Conservation (phyloP, 202 grass and related monocot genomes). For the Carex arenaria region DNA sequence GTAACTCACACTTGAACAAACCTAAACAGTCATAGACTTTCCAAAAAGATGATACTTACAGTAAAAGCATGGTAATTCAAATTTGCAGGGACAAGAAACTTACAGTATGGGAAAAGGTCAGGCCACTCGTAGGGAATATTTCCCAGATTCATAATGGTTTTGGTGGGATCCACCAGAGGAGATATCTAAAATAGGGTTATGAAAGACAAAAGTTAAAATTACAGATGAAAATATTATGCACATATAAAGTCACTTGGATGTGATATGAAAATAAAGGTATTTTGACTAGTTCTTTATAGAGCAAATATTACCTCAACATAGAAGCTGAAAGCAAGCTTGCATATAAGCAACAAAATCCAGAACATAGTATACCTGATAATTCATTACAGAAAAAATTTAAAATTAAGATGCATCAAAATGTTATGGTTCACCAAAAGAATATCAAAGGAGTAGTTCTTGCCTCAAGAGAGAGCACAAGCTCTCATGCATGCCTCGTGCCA, state of each 20-base stretch:
- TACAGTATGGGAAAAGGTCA: constrained; percentile 94
- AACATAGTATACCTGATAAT: constrained; percentile 73
- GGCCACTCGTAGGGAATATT: constrained; percentile 64
- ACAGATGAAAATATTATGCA: not conserved
- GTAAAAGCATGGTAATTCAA: not conserved
- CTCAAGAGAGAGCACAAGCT: constrained; percentile 78
- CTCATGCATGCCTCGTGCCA: constrained; percentile 90
- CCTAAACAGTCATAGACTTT: not conserved
- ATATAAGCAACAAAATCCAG: constrained; percentile 96
- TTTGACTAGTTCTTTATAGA: not conserved
- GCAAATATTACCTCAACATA: constrained; percentile 85
- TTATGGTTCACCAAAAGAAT: not conserved
- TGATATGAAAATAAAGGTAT: not conserved
- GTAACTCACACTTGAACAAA: not conserved
- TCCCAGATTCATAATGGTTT: constrained; percentile 68
- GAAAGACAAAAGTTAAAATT: not conserved
- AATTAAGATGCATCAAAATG: not conserved
- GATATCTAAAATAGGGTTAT: constrained; percentile 53
- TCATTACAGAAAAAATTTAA: not conserved
- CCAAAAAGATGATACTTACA: not conserved
- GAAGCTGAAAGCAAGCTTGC: constrained; percentile 87
- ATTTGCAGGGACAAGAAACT: constrained; percentile 24
- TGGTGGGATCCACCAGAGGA: constrained; percentile 83
- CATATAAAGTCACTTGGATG: not conserved
- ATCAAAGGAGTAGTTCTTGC: constrained; percentile 31